These are phyloP conservation scores for Ligustrum vulgare DNA, from an alignment of 257 asterid species.

Conservation along the genomic window DNA sequence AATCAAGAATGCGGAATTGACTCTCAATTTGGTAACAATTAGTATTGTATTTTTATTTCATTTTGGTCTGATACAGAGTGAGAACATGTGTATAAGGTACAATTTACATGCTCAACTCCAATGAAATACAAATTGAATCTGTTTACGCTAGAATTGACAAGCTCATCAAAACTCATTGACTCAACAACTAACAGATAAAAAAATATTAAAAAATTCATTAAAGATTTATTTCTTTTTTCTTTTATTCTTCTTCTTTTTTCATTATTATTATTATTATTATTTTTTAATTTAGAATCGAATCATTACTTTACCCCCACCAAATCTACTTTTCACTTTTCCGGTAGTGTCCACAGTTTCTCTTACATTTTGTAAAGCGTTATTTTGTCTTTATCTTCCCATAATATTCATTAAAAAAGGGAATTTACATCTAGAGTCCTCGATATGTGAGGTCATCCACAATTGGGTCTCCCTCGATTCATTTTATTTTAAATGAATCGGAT, in stretches of 20 bases:
- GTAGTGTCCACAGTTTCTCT: not conserved
- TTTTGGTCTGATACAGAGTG: not conserved
- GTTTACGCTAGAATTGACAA: not conserved
- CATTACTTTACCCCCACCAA: not conserved
- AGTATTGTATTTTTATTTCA: no score
- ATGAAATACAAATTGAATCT: no score
- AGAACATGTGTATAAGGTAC: not conserved
- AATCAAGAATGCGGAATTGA: no score
- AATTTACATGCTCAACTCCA: not conserved
- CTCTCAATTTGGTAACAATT: no score
- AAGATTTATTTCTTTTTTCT: no score
- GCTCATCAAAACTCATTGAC: not conserved
- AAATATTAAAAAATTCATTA: no score
- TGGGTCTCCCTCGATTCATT: not conserved
- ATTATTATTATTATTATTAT: no score
- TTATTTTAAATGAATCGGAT: not conserved
- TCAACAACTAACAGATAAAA: slow-evolving; percentile 6
- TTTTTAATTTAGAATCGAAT: not conserved
- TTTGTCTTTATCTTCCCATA: not conserved
- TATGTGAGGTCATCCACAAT: not conserved
- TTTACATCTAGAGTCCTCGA: not conserved
- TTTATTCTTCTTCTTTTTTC: no score
- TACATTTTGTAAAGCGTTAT: not conserved
- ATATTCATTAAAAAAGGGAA: not conserved
- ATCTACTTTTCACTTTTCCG: no score